These are phyloP conservation scores for Lachancea mirantina DNA, from an alignment of 805 yeast species.

Conservation along the genomic window DNA sequence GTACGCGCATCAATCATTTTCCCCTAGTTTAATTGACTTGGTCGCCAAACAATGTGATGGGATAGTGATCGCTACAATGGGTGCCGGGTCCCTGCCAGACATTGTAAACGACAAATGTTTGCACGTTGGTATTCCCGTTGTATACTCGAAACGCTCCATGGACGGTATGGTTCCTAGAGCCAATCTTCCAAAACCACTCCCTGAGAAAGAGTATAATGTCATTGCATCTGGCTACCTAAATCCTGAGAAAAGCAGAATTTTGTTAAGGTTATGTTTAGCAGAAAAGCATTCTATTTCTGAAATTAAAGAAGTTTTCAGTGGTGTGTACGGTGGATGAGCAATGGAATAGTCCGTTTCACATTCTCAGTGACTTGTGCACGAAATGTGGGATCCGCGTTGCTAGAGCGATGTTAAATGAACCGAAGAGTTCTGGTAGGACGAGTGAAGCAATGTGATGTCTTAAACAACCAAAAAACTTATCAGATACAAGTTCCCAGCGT, in stretches of 20 bases:
- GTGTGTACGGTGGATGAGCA: constrained; percentile 46
- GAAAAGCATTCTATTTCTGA: constrained; percentile 34
- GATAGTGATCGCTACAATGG: constrained; percentile 60
- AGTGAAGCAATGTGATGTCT: too few relatives aligned
- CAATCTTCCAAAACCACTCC: constrained; percentile 34
- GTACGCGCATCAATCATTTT: constrained; percentile 56
- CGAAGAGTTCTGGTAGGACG: too few relatives aligned
- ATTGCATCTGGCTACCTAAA: constrained; percentile 60
- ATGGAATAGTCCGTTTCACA: not conserved
- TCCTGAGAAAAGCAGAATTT: constrained; percentile 56
- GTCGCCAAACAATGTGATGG: constrained; percentile 46
- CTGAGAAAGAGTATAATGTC: constrained; percentile 33
- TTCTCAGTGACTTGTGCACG: too few relatives aligned
- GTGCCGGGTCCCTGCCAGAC: constrained; percentile 59
- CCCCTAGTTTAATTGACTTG: constrained; percentile 40
- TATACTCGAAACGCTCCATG: constrained; percentile 60
- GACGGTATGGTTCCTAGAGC: constrained; percentile 65
- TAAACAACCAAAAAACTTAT: too few relatives aligned
- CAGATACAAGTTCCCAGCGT: too few relatives aligned
- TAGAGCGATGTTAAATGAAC: too few relatives aligned
- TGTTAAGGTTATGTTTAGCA: constrained; percentile 49
- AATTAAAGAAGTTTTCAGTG: constrained; percentile 40
- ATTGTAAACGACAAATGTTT: constrained; percentile 40
- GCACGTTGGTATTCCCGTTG: constrained; percentile 42
- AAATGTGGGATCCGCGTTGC: too few relatives aligned